Base-by-base conservation (phyloP, 331 rosid genomes). In the Ulmus americana region DNA sequence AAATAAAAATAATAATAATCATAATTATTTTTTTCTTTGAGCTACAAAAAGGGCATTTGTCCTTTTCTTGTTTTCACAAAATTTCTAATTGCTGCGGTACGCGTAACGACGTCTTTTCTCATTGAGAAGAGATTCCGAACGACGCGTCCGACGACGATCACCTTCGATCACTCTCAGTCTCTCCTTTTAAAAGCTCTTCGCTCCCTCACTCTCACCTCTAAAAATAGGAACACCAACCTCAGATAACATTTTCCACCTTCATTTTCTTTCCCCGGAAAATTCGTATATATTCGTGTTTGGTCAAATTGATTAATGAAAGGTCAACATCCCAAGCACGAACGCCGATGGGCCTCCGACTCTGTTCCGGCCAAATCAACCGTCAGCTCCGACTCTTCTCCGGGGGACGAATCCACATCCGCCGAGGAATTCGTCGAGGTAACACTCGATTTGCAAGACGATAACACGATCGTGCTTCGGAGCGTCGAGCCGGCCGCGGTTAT, bases 391-490 rank as follows among this genome's bases (percentile, higher is more conserved):
- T 56, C 82, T 7, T 64, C 99, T 1, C 95, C 97, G 53, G 99
- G 83, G 12, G 75, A 83, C 0, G 97, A 82, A 8, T 79, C 86
- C 39, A 62, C n/a, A 11, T 84, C 80, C 9, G 71, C 57, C 5
- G 90, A 86, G 69, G 96, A 86, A 74, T 84, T 82, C 47, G 95
- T 91, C 0, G 95, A 91, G 83, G 96, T 84, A 15, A 91, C 88
- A 16, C 90, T 88, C 9, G 92, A 91, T 67, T 79, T 91, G 53
- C 95, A 88, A 28, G 91, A 84, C 52, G 96, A 91, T 43, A 61
- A 86, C 66, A 83, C 91, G 58, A 84, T 88, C 51, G 80, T 91
- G 18, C 91, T 91, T 44, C 92, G 95, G 39, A 83, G 88, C 53
- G 83, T 88, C 59, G 96, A 83, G 76, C 87, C 97, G 1, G 85